phyloP scores from a whole-genome alignment of 345 rosid species.

The Anacardium occidentale region DNA sequence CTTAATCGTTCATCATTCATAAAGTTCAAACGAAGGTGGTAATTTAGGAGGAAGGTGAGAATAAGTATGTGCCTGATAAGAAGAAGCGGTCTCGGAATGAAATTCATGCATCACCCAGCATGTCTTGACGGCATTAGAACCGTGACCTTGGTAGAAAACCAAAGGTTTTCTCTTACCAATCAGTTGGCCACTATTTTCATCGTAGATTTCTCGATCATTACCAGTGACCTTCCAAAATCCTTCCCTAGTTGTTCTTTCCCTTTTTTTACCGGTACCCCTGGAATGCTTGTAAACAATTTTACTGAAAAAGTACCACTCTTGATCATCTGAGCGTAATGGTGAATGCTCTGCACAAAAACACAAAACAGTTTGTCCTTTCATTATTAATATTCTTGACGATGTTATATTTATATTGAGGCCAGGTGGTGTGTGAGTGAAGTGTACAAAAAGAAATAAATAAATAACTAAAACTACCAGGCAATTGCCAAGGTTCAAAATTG shows the following conservation, averaged over 20 bases:
- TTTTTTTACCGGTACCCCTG: too few species aligned
- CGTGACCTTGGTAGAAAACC: not conserved
- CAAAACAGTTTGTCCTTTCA: not conserved
- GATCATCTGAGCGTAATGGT: constrained; percentile 9
- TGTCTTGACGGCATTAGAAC: not conserved
- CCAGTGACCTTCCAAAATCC: not conserved
- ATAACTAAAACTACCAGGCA: constrained; percentile 50
- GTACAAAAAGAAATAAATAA: too few species aligned
- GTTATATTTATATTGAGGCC: not conserved
- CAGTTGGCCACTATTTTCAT: not conserved
- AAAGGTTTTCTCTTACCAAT: not conserved
- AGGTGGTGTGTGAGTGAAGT: too few species aligned
- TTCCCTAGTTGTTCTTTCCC: not conserved
- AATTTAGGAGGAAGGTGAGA: too few species aligned
- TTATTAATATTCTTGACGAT: not conserved
- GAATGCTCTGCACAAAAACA: not conserved
- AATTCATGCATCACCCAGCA: constrained; percentile 33
- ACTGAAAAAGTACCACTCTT: constrained; percentile 40
- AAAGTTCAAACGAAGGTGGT: too few species aligned
- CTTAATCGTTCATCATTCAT: too few species aligned
- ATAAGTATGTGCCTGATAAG: not conserved
- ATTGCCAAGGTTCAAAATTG: constrained; percentile 22
- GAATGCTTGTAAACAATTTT: not conserved
- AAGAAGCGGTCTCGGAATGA: not conserved
- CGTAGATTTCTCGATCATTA: not conserved